Conservation (phyloP, 768 basidiomycete genomes). For the Stropharia rugosoannulata region DNA sequence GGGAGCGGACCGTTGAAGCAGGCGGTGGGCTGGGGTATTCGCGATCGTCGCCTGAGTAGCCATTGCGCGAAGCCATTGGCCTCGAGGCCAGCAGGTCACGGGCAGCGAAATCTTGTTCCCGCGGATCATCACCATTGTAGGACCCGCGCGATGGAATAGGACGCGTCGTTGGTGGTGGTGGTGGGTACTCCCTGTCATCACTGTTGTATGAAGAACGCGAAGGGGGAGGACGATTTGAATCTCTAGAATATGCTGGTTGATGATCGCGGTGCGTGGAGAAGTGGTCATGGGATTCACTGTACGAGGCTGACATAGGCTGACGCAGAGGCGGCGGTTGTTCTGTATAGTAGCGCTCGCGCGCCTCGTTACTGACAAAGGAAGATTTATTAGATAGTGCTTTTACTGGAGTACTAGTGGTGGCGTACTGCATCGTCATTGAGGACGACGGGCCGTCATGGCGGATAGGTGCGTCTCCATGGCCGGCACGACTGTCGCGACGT, state of each 20-base stretch:
- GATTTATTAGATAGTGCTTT: conserved; percentile 22
- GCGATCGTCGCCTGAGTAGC: conserved; percentile 12
- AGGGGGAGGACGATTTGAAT: conserved; percentile 1
- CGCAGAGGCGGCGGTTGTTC: conserved; percentile 3
- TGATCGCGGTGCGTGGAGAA: conserved; percentile 11
- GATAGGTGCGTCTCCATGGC: conserved; percentile 12
- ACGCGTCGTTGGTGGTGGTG: neutral
- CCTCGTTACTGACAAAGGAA: conserved; percentile 23
- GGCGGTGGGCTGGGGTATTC: conserved; percentile 10
- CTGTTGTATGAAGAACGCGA: neutral
- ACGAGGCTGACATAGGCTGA: conserved; percentile 10
- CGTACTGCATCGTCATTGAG: conserved; percentile 24
- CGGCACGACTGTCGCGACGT: conserved; percentile 21
- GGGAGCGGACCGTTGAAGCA: conserved; percentile 1
- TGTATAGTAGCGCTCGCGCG: conserved; percentile 16
- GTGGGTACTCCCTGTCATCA: conserved; percentile 5
- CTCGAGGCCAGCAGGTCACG: conserved; percentile 9
- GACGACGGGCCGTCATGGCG: conserved; percentile 16
- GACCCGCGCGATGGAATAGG: conserved; percentile 2
- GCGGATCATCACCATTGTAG: conserved; percentile 6
- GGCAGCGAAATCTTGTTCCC: neutral
- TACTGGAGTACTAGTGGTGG: conserved; percentile 16
- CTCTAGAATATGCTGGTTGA: conserved; percentile 1
- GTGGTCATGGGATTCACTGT: conserved; percentile 11
- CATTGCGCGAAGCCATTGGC: conserved; percentile 1